Evolutionary conservation across 768 basidiomycete species (phyloP).

Genomic region (Hirschioporus abietinus): DNA sequence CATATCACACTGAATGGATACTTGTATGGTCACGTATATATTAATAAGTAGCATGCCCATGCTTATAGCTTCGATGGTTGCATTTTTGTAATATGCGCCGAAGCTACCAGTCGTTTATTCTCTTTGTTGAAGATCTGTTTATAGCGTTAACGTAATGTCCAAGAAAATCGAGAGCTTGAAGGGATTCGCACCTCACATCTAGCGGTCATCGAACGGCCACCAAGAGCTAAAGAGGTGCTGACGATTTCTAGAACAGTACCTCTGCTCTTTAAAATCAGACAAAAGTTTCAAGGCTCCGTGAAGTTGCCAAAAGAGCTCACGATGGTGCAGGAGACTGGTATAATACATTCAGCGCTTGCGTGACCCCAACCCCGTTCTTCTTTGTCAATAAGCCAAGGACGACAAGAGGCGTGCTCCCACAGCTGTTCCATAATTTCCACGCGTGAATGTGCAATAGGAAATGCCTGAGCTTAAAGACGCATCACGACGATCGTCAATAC

Average conservation of each 20-base stretch:
- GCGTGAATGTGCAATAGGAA: not conserved
- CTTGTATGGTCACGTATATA: not conserved
- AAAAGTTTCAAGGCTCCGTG: not conserved
- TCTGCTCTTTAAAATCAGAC: slow-evolving; percentile 26
- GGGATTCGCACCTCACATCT: slow-evolving; percentile 52
- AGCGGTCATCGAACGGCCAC: slow-evolving; percentile 65
- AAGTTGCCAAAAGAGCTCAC: slow-evolving; percentile 32
- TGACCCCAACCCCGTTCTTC: slow-evolving; percentile 69
- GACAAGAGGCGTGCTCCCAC: slow-evolving; percentile 63
- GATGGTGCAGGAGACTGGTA: slow-evolving; percentile 65
- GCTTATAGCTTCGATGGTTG: slow-evolving; percentile 56
- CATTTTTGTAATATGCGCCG: slow-evolving; percentile 70
- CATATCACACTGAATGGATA: too few relatives aligned
- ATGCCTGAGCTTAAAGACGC: not conserved
- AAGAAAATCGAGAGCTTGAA: not conserved
- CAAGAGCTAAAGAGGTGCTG: slow-evolving; percentile 61
- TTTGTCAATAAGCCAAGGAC: slow-evolving; percentile 56
- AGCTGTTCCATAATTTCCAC: slow-evolving; percentile 29
- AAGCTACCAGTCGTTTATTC: slow-evolving; percentile 55
- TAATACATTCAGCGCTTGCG: slow-evolving; percentile 61
- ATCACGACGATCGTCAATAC: slow-evolving; percentile 16
- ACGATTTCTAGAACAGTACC: slow-evolving; percentile 54
- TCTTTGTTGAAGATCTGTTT: slow-evolving; percentile 53
- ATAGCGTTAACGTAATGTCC: not conserved
- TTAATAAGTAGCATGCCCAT: not conserved